phyloP scores from a whole-genome alignment of 2,329 filamentous ascomycete species.

The Apiospora pterosperma region DNA sequence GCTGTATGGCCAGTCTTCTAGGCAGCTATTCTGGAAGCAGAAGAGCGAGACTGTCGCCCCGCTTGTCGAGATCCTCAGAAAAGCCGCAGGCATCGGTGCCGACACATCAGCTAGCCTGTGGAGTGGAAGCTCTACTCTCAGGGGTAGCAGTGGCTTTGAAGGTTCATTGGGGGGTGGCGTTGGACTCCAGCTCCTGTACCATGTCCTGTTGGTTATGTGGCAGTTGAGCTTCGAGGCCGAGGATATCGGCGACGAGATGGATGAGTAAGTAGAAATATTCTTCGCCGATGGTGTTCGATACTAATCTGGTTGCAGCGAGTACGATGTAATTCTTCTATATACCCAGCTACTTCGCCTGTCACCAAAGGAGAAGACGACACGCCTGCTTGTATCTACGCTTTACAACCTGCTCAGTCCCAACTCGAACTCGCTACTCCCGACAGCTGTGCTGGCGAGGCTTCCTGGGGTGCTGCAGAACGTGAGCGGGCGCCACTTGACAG shows the following conservation, averaged over 20 bases:
- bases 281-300: background rate
- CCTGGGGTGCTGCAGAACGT: conserved; percentile 65
- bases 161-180: conserved; percentile 73
- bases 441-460: conserved; percentile 81
- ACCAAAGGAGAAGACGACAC: conserved; percentile 96
- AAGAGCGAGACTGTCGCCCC: conserved; percentile 80
- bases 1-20: conserved; percentile 69
- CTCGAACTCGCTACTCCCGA: conserved; percentile 72
- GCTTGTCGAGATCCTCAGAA: conserved; percentile 76
- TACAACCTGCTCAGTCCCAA: conserved; percentile 76
- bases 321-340: conserved; percentile 88
- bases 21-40: conserved; percentile 88
- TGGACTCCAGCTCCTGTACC: conserved; percentile 88
- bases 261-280: conserved; percentile 62
- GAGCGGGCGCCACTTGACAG: conserved; percentile 57
- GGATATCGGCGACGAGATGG: conserved; percentile 68
- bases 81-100: conserved; percentile 69
- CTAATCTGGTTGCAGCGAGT: conserved; percentile 59
- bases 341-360: conserved; percentile 89
- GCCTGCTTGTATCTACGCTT: conserved; percentile 84
- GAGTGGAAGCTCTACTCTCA: conserved; percentile 49
- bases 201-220: conserved; percentile 91
- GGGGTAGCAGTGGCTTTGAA: conserved; percentile 59
- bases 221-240: conserved; percentile 93
- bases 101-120: conserved; percentile 61